phyloP scores from a whole-genome alignment of 1,139 yeast genomes.

The Yamadazyma triangularis region DNA sequence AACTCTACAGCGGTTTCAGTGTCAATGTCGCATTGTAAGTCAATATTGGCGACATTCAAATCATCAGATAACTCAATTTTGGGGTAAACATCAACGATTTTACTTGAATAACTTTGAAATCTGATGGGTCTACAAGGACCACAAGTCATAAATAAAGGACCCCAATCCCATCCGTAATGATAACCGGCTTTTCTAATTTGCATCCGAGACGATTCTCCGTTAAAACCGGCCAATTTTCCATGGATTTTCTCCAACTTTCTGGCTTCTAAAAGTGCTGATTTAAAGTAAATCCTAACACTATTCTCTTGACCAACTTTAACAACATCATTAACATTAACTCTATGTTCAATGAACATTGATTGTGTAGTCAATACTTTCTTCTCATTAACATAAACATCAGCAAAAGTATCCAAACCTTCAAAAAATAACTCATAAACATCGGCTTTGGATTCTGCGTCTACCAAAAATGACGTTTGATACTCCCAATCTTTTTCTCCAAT shows the following conservation, averaged over 20 bases:
- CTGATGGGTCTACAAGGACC: constrained; percentile 43
- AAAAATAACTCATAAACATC: constrained; percentile 23
- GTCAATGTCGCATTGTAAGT: constrained; percentile 11
- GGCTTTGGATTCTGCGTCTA: constrained; percentile 3
- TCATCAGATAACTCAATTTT: too few relatives aligned
- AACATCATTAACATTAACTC: constrained; percentile 10
- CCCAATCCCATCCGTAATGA: constrained; percentile 62
- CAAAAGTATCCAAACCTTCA: constrained; percentile 45
- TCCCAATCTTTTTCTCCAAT: constrained; percentile 43
- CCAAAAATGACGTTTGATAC: constrained; percentile 20
- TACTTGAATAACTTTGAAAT: constrained; percentile 25
- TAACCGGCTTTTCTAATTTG: constrained; percentile 50
- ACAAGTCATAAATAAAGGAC: constrained; percentile 43
- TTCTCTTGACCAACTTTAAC: constrained; percentile 10
- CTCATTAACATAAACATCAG: constrained; percentile 33
- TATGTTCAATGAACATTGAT: constrained; percentile 34
- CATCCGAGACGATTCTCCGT: constrained; percentile 38
- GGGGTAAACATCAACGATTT: too few relatives aligned
- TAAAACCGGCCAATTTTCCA: constrained; percentile 22
- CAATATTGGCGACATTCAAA: constrained; percentile 8
- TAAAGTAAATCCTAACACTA: constrained; percentile 17
- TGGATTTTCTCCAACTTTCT: constrained; percentile 17
- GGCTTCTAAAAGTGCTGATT: constrained; percentile 17
- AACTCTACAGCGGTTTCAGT: constrained; percentile 2
- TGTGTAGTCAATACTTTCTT: constrained; percentile 23